Evolutionary conservation across 352 stramenopile genomes (phyloP).

Genomic region (Pythium volutum): DNA sequence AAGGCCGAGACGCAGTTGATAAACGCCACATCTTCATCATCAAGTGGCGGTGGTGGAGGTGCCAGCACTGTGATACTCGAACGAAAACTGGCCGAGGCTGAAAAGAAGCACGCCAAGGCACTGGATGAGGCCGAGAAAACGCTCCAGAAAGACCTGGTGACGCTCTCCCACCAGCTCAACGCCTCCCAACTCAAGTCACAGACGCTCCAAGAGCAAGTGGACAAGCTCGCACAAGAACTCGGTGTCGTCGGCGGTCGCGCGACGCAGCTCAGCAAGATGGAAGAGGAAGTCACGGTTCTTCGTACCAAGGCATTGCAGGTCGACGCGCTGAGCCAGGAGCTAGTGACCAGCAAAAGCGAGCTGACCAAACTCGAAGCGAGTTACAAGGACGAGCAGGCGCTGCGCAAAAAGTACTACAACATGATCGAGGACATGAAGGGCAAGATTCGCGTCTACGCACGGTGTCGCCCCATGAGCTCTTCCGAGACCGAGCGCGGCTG

Average conservation of each 20-base stretch:
- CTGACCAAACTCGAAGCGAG: slow-evolving; percentile 59
- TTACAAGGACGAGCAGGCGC: slow-evolving; percentile 85
- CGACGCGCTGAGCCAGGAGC: slow-evolving; percentile 41
- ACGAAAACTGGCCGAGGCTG: slow-evolving; percentile 58
- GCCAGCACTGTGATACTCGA: slow-evolving; percentile 35
- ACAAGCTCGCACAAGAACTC: slow-evolving; percentile 49
- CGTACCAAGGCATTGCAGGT: slow-evolving; percentile 54
- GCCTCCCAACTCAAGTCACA: slow-evolving; percentile 40
- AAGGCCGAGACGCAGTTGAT: slow-evolving; percentile 47
- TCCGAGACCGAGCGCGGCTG: slow-evolving; percentile 86
- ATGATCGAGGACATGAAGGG: slow-evolving; percentile 96
- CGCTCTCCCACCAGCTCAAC: slow-evolving; percentile 48
- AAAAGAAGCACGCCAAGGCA: slow-evolving; percentile 79
- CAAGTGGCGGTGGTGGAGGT: slow-evolving; percentile 16
- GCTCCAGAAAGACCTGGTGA: slow-evolving; percentile 43
- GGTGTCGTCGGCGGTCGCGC: slow-evolving; percentile 42
- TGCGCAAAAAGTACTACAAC: slow-evolving; percentile 96
- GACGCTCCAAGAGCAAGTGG: slow-evolving; percentile 45
- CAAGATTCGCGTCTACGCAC: slow-evolving; percentile 92
- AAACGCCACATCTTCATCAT: background rate
- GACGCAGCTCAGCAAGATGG: slow-evolving; percentile 50
- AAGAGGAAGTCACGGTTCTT: slow-evolving; percentile 52
- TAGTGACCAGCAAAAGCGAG: slow-evolving; percentile 32
- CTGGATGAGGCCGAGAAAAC: slow-evolving; percentile 66
- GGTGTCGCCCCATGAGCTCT: slow-evolving; percentile 88